Evolutionary conservation across 2,329 filamentous ascomycete species (phyloP).

Genomic region (Colletotrichum sp.): DNA sequence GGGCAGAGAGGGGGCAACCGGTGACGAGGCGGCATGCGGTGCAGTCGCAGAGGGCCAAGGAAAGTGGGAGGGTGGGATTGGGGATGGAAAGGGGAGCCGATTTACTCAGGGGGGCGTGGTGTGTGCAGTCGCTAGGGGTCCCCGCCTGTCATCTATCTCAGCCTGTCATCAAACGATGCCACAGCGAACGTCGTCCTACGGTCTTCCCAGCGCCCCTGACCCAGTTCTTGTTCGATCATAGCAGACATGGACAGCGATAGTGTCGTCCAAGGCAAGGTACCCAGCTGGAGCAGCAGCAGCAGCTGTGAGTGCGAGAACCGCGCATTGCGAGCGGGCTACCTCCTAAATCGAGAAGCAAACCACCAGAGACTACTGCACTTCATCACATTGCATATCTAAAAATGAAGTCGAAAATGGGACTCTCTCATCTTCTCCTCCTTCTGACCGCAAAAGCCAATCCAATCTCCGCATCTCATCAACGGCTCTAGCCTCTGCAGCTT

Average conservation of each 20-base stretch:
- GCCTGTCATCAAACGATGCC: slow-evolving; percentile 14
- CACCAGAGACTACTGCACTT: background rate
- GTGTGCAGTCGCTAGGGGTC: background rate
- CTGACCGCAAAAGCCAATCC: background rate
- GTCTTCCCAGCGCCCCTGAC: background rate
- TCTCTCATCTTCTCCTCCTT: background rate
- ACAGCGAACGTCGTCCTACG: background rate
- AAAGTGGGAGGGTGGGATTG: background rate
- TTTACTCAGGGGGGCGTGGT: background rate
- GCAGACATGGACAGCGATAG: background rate
- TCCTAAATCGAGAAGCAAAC: background rate
- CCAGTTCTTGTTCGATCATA: background rate
- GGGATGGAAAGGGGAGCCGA: background rate
- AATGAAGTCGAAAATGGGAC: background rate
- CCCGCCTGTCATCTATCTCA: slow-evolving; percentile 19
- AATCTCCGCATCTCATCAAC: background rate
- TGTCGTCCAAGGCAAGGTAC: background rate
- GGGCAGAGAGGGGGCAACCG: background rate
- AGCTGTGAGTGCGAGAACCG: background rate
- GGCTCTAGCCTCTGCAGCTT: background rate
- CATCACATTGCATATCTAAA: background rate
- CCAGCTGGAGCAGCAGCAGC: background rate
- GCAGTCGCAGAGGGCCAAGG: background rate
- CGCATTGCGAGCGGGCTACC: background rate
- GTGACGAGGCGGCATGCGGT: background rate